Percentiles rank a stretch among this genome's conserved stretches.
Conservation (phyloP, 768 basidiomycete species). For the Suillus placidus region DNA sequence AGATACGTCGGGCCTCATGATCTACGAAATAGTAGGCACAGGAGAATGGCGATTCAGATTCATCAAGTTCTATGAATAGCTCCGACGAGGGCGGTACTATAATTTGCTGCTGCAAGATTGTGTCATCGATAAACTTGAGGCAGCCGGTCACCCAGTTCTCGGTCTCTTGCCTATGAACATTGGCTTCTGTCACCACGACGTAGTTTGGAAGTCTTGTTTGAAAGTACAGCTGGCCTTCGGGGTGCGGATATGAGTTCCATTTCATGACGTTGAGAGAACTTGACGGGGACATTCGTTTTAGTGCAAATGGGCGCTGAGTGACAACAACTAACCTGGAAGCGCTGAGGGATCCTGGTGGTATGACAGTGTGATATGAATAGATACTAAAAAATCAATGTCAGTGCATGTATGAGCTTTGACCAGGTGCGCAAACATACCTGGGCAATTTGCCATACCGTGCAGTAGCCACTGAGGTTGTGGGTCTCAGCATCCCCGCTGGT, state of each 20-base stretch:
- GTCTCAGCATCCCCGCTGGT: background rate
- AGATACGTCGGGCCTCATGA: slow-evolving; percentile 46
- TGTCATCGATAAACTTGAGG: slow-evolving; percentile 36
- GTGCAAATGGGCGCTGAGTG: background rate
- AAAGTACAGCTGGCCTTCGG: slow-evolving; percentile 61
- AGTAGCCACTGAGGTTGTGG: background rate
- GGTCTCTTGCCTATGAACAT: slow-evolving; percentile 43
- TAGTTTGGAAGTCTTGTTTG: slow-evolving; percentile 21
- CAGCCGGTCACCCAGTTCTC: slow-evolving; percentile 42
- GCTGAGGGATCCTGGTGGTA: background rate
- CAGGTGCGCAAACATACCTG: background rate
- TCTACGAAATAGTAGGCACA: slow-evolving; percentile 65
- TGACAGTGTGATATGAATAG: background rate
- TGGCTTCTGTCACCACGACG: slow-evolving; percentile 56
- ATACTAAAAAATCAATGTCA: background rate
- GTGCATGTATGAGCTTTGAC: too few species aligned
- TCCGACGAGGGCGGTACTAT: slow-evolving; percentile 44
- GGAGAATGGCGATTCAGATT: slow-evolving; percentile 34
- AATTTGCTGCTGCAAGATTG: slow-evolving; percentile 35
- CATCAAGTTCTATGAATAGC: slow-evolving; percentile 51
- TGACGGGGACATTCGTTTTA: background rate
- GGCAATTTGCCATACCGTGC: background rate
- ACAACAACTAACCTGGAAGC: background rate
- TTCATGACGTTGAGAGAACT: background rate
- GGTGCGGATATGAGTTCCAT: slow-evolving; percentile 52